Percentiles rank a stretch among this genome's conserved stretches.
These are phyloP conservation scores for Lepidium africanum DNA, from an alignment of 345 rosid genomes.

Conservation along the genomic window DNA sequence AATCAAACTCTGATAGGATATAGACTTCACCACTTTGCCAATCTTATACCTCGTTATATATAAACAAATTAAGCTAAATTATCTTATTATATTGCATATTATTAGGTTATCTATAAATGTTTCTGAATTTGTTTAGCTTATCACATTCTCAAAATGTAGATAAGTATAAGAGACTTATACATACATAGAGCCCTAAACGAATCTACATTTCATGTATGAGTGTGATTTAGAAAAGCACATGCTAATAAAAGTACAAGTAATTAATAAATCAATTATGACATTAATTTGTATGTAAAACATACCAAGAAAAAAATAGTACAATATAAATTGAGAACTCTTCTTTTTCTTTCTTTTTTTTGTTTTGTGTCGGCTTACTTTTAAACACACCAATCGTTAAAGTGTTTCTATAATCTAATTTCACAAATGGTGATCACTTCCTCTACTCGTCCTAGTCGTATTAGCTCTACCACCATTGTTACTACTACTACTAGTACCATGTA, in stretches of 20 bases:
- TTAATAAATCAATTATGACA: not conserved
- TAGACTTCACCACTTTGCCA: too few species aligned
- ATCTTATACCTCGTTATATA: not conserved
- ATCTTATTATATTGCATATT: not conserved
- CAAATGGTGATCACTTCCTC: conserved; percentile 17
- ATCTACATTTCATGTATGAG: not conserved
- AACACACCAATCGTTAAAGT: conserved; percentile 1
- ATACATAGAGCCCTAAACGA: not conserved
- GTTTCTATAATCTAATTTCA: conserved; percentile 11
- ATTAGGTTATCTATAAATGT: not conserved
- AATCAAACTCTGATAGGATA: too few species aligned
- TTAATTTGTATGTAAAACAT: not conserved
- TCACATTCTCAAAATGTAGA: not conserved
- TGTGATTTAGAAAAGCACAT: not conserved
- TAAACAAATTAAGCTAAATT: not conserved
- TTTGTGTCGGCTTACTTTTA: conserved; percentile 1
- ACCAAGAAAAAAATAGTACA: not conserved
- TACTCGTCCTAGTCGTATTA: not conserved
- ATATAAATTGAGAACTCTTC: not conserved
- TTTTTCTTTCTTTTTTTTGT: not conserved
- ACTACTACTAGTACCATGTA: conserved; percentile 13
- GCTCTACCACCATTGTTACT: conserved; percentile 9
- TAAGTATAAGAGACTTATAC: not conserved
- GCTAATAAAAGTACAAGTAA: not conserved
- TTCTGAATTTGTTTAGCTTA: not conserved